phyloP scores from a whole-genome alignment of 352 stramenopile genomes.

The Phytophthora vignae region DNA sequence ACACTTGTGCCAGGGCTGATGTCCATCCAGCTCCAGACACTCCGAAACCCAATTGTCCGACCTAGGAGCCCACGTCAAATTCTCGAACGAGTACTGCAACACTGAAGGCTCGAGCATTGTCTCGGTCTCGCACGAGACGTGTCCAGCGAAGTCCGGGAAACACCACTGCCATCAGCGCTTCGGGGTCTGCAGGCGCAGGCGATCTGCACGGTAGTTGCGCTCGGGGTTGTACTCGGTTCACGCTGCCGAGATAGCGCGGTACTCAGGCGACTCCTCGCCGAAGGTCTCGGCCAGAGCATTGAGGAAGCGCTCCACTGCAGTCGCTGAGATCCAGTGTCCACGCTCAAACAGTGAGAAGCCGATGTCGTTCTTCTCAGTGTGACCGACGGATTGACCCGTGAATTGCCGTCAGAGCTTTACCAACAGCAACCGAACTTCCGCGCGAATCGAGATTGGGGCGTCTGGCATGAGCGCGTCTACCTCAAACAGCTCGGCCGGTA shows the following conservation, averaged over 20 bases:
- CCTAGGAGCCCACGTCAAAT: not conserved
- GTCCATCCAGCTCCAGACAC: not conserved
- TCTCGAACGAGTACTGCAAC: too few relatives aligned
- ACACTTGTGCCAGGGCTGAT: slow-evolving; percentile 3
- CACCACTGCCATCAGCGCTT: not conserved
- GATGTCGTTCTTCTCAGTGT: not conserved
- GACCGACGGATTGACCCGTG: not conserved
- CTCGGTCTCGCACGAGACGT: not conserved
- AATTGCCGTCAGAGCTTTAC: not conserved
- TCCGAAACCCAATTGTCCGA: not conserved
- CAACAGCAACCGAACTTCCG: not conserved
- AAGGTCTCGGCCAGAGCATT: not conserved
- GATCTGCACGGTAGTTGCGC: not conserved
- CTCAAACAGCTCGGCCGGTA: not conserved
- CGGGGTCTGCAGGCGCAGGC: not conserved
- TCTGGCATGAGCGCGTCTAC: too few relatives aligned
- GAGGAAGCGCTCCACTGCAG: not conserved
- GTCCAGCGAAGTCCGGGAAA: not conserved
- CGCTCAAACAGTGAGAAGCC: not conserved
- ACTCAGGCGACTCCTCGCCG: not conserved
- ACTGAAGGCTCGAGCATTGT: not conserved
- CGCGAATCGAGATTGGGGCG: not conserved
- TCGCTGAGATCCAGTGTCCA: not conserved
- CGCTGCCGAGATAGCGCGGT: not conserved
- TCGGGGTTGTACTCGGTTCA: not conserved